Evolutionary conservation across 2,329 filamentous ascomycete species (phyloP), one percentile per base, ranked within the genome.

Genomic region (Pezicula rhizophila): DNA sequence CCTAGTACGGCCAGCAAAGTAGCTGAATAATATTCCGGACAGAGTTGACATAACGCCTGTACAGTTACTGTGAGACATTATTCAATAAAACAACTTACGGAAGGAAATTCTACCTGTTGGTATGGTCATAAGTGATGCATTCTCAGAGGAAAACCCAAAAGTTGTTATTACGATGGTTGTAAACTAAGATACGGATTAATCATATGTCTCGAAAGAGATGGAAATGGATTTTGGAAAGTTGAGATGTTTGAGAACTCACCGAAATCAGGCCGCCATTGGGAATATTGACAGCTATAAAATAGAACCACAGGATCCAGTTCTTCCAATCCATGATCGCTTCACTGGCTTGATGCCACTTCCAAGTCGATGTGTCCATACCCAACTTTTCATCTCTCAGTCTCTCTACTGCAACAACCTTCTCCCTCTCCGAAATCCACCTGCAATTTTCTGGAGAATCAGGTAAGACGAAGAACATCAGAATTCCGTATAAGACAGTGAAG

Each of bases 401-500:
- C 26, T 46, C 28, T 17, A 54, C 38, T 18, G 39, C 43, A 33
- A 37, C 1, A 28, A 51, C 46, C 37, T 41, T 46, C 43, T 52
- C 42, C 18, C 39, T 18, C 14, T 46, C 34, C 8, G 38, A 31
- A 6, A 52, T 31, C 14, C 23, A 50, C 31, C 40, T 33, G 33
- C 40, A 28, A 15, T 43, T 43, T 14, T 44, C 15, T 7, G 48
- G 48, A 26, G 41, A 37, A 34, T 58, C 51, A 0, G 71, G 70
- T 0, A 74, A 59, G 54, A 69, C 68, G 50, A 67, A 58, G 41
- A 67, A 63, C 1, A 68, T 64, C 2, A 68, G 56, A 7, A 69
- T 20, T 0, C 65, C 69, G 14, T 70, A 61, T 12, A 66, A 12
- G 1, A 71, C 49, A 1, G 72, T 74, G 6, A 68, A 57, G 1